These are phyloP conservation scores for Trichophyton rubrum DNA, from an alignment of 2,329 filamentous ascomycete species.

Conservation along the genomic window DNA sequence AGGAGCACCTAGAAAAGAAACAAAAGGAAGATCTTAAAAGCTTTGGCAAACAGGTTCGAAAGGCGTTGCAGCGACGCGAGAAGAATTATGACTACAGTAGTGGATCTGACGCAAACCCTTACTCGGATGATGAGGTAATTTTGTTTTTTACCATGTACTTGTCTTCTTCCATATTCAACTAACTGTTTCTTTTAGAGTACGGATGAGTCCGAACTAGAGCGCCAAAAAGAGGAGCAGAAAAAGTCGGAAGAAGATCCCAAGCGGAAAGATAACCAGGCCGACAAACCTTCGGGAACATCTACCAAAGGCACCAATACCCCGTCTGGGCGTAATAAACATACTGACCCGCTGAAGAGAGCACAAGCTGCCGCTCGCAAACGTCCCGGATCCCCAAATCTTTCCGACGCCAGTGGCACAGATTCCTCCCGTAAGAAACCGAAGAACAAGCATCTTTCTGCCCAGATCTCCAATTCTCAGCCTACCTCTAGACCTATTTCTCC, in stretches of 20 bases:
- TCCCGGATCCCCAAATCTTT: slow-evolving; percentile 71
- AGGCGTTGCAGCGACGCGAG: slow-evolving; percentile 72
- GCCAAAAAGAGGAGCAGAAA: slow-evolving; percentile 46
- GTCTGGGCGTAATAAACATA: slow-evolving; percentile 44
- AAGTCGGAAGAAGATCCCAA: slow-evolving; percentile 48
- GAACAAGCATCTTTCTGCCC: slow-evolving; percentile 45
- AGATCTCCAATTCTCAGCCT: slow-evolving; percentile 15
- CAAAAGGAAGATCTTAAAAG: slow-evolving; percentile 58
- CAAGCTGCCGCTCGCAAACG: slow-evolving; percentile 56
- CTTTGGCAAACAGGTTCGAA: slow-evolving; percentile 64
- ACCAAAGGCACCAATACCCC: slow-evolving; percentile 61
- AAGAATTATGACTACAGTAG: slow-evolving; percentile 77
- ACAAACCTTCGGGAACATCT: slow-evolving; percentile 40
- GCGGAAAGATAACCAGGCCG: slow-evolving; percentile 39
- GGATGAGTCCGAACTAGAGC: slow-evolving; percentile 53
- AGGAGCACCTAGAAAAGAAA: slow-evolving; percentile 49
- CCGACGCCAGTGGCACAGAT: slow-evolving; percentile 85
- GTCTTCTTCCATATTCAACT: neutral
- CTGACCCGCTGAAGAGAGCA: slow-evolving; percentile 40
- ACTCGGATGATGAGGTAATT: slow-evolving; percentile 37
- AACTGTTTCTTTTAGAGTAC: slow-evolving; percentile 35
- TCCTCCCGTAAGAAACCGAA: slow-evolving; percentile 68
- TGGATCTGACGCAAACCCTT: slow-evolving; percentile 49
- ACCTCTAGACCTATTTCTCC: slow-evolving; percentile 32
- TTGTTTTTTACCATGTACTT: slow-evolving; percentile 11